Percentiles rank a stretch among this genome's conserved stretches.
Evolutionary conservation across 2,329 filamentous ascomycete species (phyloP).

Genomic region (Penicillium italicum): DNA sequence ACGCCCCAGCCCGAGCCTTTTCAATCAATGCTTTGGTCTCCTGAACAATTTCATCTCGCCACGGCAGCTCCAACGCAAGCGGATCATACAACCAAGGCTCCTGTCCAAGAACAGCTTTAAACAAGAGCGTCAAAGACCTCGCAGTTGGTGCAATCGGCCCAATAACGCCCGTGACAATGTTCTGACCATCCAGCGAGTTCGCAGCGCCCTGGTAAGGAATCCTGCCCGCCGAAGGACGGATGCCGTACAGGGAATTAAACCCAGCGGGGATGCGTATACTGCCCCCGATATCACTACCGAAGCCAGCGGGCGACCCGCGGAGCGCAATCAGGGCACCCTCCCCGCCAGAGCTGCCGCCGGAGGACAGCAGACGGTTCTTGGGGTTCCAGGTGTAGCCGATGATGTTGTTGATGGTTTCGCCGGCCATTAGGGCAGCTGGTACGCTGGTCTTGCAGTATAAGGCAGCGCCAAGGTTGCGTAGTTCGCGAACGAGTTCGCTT

Average conservation of each 20-base stretch:
- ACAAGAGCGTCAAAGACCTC: slow-evolving; percentile 53
- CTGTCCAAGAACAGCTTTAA: slow-evolving; percentile 55
- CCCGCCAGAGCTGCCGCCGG: slow-evolving; percentile 58
- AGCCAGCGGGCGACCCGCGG: slow-evolving; percentile 53
- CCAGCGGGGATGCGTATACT: slow-evolving; percentile 58
- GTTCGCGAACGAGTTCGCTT: slow-evolving; percentile 56
- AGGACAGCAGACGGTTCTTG: slow-evolving; percentile 52
- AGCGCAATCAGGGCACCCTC: slow-evolving; percentile 57
- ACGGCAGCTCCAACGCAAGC: slow-evolving; percentile 62
- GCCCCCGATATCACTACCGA: slow-evolving; percentile 58
- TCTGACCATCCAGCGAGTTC: slow-evolving; percentile 63
- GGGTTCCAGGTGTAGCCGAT: slow-evolving; percentile 58
- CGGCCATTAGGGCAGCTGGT: slow-evolving; percentile 55
- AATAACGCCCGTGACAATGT: slow-evolving; percentile 59
- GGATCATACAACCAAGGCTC: slow-evolving; percentile 67
- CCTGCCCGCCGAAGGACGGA: slow-evolving; percentile 54
- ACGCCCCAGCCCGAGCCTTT: slow-evolving; percentile 26
- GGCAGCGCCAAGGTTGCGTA: slow-evolving; percentile 53
- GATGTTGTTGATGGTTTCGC: slow-evolving; percentile 61
- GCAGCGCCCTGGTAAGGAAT: slow-evolving; percentile 57
- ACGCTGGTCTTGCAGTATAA: slow-evolving; percentile 55
- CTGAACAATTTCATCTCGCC: slow-evolving; percentile 50
- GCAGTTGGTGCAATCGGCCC: slow-evolving; percentile 60
- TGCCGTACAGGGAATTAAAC: slow-evolving; percentile 56
- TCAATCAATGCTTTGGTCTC: slow-evolving; percentile 40